A percentile compares a stretch with the other conserved stretches of the same genome.
Conservation (phyloP, 345 rosid species). For the Euphorbia peplus region DNA sequence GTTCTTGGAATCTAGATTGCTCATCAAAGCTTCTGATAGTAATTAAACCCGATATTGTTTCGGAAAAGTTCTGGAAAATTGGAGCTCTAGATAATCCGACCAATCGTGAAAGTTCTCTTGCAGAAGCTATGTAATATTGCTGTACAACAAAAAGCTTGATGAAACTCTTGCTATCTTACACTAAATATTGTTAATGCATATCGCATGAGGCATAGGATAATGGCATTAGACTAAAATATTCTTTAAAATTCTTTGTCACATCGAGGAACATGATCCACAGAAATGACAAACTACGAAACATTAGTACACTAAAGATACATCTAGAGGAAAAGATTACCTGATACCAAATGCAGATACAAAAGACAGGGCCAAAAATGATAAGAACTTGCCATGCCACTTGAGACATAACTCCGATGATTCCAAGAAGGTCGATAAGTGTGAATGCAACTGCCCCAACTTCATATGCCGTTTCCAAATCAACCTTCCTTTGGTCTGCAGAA, state of each 20-base stretch:
- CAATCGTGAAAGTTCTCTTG: conserved; percentile 53
- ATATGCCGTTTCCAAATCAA: conserved; percentile 45
- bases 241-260: too few species aligned
- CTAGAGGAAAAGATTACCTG: conserved; percentile 45
- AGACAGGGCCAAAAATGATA: conserved; percentile 56
- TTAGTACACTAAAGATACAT: too few species aligned
- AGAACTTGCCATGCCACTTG: conserved; percentile 80
- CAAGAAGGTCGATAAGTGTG: conserved; percentile 52
- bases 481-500: conserved; percentile 66
- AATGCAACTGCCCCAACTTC: conserved; percentile 44
- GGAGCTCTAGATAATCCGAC: conserved; percentile 69
- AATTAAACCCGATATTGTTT: conserved; percentile 62
- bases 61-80: conserved; percentile 65
- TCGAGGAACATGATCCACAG: too few species aligned
- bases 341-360: conserved; percentile 55
- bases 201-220: too few species aligned
- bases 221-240: too few species aligned
- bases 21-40: conserved; percentile 73
- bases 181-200: too few species aligned
- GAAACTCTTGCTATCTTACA: too few species aligned
- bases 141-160: too few species aligned
- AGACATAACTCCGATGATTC: conserved; percentile 68
- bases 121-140: too few species aligned
- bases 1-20: conserved; percentile 50
- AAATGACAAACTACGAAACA: too few species aligned